Conservation (phyloP, 1,284 basidiomycete genomes). For the Wolfiporia cocos region DNA sequence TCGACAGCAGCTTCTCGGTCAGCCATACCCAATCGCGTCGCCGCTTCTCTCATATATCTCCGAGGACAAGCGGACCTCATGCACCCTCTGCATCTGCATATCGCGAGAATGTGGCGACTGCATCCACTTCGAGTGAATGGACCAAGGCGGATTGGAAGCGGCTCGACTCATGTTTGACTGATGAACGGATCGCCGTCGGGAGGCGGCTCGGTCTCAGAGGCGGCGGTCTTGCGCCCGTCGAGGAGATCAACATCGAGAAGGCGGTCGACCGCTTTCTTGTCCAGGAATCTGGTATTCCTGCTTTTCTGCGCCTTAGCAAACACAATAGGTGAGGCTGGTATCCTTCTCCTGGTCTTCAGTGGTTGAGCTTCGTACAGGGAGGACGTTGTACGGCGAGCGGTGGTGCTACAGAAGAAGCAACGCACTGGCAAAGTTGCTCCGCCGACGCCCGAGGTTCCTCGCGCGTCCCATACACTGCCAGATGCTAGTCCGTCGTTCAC, state of each 20-base stretch:
- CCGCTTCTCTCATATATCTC: too few relatives aligned
- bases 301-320: too few relatives aligned
- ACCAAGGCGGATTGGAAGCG: constrained; percentile 68
- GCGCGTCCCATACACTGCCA: constrained; percentile 9
- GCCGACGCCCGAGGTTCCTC: constrained; percentile 31
- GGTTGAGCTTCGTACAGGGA: constrained; percentile 46
- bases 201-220: constrained; percentile 22
- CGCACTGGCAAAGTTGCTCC: constrained; percentile 48
- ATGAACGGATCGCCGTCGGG: constrained; percentile 50
- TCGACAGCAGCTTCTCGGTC: constrained; percentile 3
- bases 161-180: constrained; percentile 71
- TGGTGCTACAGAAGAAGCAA: constrained; percentile 59
- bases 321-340: too few relatives aligned
- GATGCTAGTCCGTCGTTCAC: constrained; percentile 18
- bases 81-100: too few relatives aligned
- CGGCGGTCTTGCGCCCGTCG: constrained; percentile 39
- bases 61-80: too few relatives aligned
- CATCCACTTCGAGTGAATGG: constrained; percentile 39
- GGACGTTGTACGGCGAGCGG: constrained; percentile 44
- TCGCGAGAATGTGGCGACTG: background rate
- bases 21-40: background rate
- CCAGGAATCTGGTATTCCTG: constrained; percentile 37
- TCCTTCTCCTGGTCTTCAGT: too few relatives aligned
- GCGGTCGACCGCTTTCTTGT: constrained; percentile 52
- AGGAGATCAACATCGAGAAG: constrained; percentile 40